These are phyloP conservation scores for Pyrenopolyporus hunteri DNA, from an alignment of 495 filamentous ascomycete genomes.

Conservation along the genomic window DNA sequence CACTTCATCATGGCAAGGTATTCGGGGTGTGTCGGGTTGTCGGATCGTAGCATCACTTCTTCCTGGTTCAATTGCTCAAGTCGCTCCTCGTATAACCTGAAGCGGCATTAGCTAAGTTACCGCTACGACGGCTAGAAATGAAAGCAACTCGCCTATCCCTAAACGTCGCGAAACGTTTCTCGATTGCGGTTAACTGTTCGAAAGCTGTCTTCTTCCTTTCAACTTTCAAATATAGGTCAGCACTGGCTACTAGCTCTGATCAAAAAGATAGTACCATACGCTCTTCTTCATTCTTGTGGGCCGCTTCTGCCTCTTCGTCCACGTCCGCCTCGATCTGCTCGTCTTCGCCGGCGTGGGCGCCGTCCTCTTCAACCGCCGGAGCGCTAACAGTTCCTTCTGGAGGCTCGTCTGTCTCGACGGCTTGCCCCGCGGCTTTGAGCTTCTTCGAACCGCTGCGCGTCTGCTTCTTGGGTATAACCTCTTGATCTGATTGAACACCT, in stretches of 20 bases:
- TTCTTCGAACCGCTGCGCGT: slow-evolving; percentile 51
- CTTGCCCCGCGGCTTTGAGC: slow-evolving; percentile 45
- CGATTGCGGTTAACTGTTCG: slow-evolving; percentile 76
- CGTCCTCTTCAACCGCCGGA: slow-evolving; percentile 43
- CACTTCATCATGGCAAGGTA: slow-evolving; percentile 83
- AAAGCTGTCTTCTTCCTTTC: slow-evolving; percentile 80
- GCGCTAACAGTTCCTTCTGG: slow-evolving; percentile 42
- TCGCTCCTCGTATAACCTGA: slow-evolving; percentile 84
- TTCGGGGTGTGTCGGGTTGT: slow-evolving; percentile 84
- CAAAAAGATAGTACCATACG: slow-evolving; percentile 57
- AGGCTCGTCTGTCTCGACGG: slow-evolving; percentile 36
- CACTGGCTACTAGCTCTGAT: neutral
- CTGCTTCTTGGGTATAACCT: slow-evolving; percentile 45
- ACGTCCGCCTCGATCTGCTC: slow-evolving; percentile 56
- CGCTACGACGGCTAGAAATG: neutral
- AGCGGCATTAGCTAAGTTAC: slow-evolving; percentile 20
- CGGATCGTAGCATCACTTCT: slow-evolving; percentile 77
- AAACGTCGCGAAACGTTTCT: slow-evolving; percentile 82
- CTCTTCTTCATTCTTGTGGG: slow-evolving; percentile 73
- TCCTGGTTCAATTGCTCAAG: slow-evolving; percentile 81
- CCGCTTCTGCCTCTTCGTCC: slow-evolving; percentile 60
- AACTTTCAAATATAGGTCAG: slow-evolving; percentile 62
- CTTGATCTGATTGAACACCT: slow-evolving; percentile 38
- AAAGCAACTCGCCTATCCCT: slow-evolving; percentile 73
- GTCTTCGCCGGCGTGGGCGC: slow-evolving; percentile 51